Evolutionary conservation across 2,329 filamentous ascomycete genomes (phyloP).

Genomic region (Colletotrichum neosansevieriae): DNA sequence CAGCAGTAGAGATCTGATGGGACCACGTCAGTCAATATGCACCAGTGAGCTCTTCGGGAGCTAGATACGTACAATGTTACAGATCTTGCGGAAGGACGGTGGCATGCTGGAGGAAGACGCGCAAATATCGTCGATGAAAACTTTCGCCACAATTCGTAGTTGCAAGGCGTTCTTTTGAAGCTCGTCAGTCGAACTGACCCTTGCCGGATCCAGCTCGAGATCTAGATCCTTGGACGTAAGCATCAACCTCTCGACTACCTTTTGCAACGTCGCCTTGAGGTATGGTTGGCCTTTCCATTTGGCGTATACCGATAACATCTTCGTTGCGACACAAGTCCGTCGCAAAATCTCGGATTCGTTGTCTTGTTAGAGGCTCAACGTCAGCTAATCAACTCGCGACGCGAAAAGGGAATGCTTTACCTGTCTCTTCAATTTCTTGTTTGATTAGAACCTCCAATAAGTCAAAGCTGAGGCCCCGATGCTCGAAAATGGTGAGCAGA

Average conservation of each 20-base stretch:
- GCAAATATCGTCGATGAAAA: slow-evolving; percentile 79
- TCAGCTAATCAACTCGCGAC: not conserved
- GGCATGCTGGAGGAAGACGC: slow-evolving; percentile 72
- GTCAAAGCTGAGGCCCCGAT: slow-evolving; percentile 71
- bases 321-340: slow-evolving; percentile 78
- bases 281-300: slow-evolving; percentile 78
- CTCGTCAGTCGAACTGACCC: slow-evolving; percentile 71
- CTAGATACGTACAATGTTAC: slow-evolving; percentile 67
- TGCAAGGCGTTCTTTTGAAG: slow-evolving; percentile 75
- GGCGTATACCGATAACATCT: slow-evolving; percentile 78
- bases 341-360: slow-evolving; percentile 76
- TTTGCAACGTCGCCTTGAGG: slow-evolving; percentile 73
- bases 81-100: slow-evolving; percentile 74
- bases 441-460: slow-evolving; percentile 75
- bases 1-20: slow-evolving; percentile 70
- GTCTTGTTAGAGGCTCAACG: slow-evolving; percentile 54
- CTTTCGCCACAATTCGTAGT: slow-evolving; percentile 74
- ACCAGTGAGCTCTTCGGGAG: not conserved
- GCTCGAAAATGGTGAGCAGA: slow-evolving; percentile 77
- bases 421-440: slow-evolving; percentile 76
- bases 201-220: slow-evolving; percentile 74
- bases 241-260: slow-evolving; percentile 75
- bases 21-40: slow-evolving; percentile 32
- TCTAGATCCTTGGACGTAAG: slow-evolving; percentile 75
- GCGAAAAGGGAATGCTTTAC: slow-evolving; percentile 47